Base-by-base conservation (phyloP, 345 rosid genomes). In the Sisymbrium altissimum region DNA sequence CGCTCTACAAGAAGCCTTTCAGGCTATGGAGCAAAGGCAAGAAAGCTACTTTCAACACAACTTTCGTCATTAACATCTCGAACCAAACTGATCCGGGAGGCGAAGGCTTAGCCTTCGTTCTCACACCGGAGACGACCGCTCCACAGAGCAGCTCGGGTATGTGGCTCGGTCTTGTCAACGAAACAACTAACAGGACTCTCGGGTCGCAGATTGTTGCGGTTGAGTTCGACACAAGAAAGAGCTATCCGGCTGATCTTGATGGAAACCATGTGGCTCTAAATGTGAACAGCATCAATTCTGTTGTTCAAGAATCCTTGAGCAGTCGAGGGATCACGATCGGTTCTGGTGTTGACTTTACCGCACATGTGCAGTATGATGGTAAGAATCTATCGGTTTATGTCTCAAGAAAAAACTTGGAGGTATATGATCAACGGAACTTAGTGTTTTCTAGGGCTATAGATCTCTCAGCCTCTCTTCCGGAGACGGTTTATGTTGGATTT, bases 211-310 rank as follows among this genome's bases (percentile, higher is more conserved):
- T 82, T 0, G 87, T 90, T 30, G 90, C 91, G 0, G 66, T 90
- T 3, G 98, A 90, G 71, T 90, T 90, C 30, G 96, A 93, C 77
- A 88, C 93, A 4, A 72, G 80, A 72, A 80, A 76, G 86, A 90
- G 87, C 73, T 72, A 62, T 32, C 65, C 73, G 0, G 71, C 63
- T n/a, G 95, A 90, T 75, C 23, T 82, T 29, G 92, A 89, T 33
- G 81, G 69, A 36, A 89, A 89, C 69, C 97, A 90, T 59, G 84
- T 90, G 18, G 97, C 86, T 21, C 66, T 90, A 64, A 85, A 93
- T 41, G 27, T 90, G 14, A 84, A 86, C 48, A 81, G 73, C 32
- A 50, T 85, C 66, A 29, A 78, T 32, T 90, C 93, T 0, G 23
- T 64, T 53, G 21, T 25, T 23, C 90, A 86, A 74, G 70, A 76